These are phyloP conservation scores for Cyberlindnera sargentensis DNA, from an alignment of 805 yeast species.

Conservation along the genomic window DNA sequence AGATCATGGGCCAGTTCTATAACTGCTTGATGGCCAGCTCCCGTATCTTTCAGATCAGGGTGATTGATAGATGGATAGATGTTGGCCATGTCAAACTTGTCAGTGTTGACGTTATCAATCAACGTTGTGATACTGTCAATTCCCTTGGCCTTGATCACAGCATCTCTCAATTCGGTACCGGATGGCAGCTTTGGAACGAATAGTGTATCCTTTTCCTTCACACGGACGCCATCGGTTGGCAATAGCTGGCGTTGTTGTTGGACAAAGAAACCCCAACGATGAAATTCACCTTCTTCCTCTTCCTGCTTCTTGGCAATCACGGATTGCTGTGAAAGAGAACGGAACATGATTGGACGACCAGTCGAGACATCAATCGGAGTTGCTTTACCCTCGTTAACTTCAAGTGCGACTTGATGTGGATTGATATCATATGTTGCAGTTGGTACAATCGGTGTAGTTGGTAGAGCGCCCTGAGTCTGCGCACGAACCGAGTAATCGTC, in stretches of 20 bases:
- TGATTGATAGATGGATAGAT: conserved; percentile 31
- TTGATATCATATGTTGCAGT: conserved; percentile 40
- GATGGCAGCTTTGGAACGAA: conserved; percentile 34
- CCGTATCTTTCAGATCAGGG: neutral
- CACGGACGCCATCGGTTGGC: conserved; percentile 13
- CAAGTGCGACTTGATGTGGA: conserved; percentile 71
- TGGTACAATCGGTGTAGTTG: neutral
- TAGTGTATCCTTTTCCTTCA: conserved; percentile 7
- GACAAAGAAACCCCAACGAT: conserved; percentile 76
- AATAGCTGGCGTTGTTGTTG: conserved; percentile 44
- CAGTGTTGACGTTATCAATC: conserved; percentile 55
- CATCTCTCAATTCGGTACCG: conserved; percentile 41
- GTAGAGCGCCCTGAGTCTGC: neutral
- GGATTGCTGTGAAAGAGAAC: conserved; percentile 58
- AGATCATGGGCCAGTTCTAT: conserved; percentile 1
- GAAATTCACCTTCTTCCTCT: conserved; percentile 89
- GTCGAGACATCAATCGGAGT: conserved; percentile 60
- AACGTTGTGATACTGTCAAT: conserved; percentile 62
- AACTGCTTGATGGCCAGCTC: no score
- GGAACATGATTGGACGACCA: conserved; percentile 63
- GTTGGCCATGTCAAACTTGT: conserved; percentile 43
- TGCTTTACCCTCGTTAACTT: conserved; percentile 44
- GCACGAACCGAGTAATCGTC: conserved; percentile 8
- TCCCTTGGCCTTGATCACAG: conserved; percentile 69
- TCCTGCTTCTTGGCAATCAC: conserved; percentile 69